Evolutionary conservation across 768 basidiomycete genomes (phyloP).

Genomic region (Tulasnella sp.): DNA sequence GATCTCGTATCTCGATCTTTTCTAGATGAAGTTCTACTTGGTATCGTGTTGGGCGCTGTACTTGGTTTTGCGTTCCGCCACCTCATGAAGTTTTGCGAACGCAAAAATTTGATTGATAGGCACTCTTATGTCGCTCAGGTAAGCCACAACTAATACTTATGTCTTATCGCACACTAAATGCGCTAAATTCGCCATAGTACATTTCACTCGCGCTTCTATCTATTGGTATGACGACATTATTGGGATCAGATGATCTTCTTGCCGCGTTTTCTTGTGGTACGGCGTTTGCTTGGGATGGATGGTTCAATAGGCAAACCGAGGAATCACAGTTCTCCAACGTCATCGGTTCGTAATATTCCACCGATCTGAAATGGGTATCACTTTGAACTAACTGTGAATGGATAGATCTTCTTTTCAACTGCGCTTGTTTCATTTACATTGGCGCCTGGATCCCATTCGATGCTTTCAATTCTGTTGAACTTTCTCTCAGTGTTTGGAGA

Average conservation of each 20-base stretch:
- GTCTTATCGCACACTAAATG: constrained; percentile 20
- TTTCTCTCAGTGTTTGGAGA: constrained; percentile 70
- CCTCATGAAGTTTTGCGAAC: constrained; percentile 87
- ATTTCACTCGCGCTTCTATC: constrained; percentile 71
- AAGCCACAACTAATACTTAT: constrained; percentile 20
- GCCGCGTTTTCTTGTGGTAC: constrained; percentile 92
- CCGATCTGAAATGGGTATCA: background rate
- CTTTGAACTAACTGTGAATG: background rate
- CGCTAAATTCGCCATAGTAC: constrained; percentile 29
- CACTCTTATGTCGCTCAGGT: constrained; percentile 86
- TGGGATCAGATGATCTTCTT: constrained; percentile 88
- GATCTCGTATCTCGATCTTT: background rate
- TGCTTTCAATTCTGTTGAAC: constrained; percentile 49
- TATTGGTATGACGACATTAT: constrained; percentile 68
- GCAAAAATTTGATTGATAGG: constrained; percentile 75
- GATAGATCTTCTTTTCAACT: constrained; percentile 73
- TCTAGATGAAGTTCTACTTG: constrained; percentile 69
- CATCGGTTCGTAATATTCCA: constrained; percentile 34
- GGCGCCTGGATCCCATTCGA: constrained; percentile 96
- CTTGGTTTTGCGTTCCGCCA: constrained; percentile 72
- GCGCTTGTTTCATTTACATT: constrained; percentile 85
- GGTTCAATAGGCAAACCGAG: constrained; percentile 86
- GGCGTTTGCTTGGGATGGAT: constrained; percentile 94
- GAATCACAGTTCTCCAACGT: constrained; percentile 93
- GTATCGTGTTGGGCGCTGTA: constrained; percentile 56